A percentile compares a stretch with the other conserved stretches of the same genome.
Conservation (phyloP, 106 monocot species). For the Dactylorhiza incarnata region DNA sequence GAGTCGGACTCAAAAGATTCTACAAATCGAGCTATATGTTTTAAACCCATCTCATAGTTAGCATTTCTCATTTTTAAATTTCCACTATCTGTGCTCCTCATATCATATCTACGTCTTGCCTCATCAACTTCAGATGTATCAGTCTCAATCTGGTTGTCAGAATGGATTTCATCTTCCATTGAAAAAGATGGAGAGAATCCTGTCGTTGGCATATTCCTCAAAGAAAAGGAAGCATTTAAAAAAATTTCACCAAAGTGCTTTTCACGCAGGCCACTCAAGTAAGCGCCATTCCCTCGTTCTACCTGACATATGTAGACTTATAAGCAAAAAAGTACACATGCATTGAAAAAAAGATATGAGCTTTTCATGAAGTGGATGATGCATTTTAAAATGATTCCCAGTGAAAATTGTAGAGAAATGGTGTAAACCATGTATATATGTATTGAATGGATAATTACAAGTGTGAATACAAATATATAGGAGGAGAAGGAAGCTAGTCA, state of each 20-base stretch:
- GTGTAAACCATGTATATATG: no score
- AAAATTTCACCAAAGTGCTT: constrained; percentile 90
- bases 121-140: constrained; percentile 11
- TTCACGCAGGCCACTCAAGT: constrained; percentile 84
- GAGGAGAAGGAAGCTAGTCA: no score
- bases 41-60: constrained; percentile 40
- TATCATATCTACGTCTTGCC: constrained; percentile 8
- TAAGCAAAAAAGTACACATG: constrained; percentile 1
- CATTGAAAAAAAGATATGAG: not conserved
- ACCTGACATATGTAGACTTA: constrained; percentile 30
- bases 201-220: constrained; percentile 15
- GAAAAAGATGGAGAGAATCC: constrained; percentile 16
- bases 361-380: no score
- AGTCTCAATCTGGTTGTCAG: constrained; percentile 12
- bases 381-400: not conserved
- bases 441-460: no score
- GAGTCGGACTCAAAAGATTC: constrained; percentile 80
- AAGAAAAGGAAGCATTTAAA: constrained; percentile 53
- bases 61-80: constrained; percentile 7
- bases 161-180: constrained; percentile 14
- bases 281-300: constrained; percentile 70
- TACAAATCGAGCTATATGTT: constrained; percentile 87
- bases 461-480: no score
- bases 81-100: not conserved
- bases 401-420: no score